Conservation (phyloP, 345 rosid species). For the Corchorus olitorius region DNA sequence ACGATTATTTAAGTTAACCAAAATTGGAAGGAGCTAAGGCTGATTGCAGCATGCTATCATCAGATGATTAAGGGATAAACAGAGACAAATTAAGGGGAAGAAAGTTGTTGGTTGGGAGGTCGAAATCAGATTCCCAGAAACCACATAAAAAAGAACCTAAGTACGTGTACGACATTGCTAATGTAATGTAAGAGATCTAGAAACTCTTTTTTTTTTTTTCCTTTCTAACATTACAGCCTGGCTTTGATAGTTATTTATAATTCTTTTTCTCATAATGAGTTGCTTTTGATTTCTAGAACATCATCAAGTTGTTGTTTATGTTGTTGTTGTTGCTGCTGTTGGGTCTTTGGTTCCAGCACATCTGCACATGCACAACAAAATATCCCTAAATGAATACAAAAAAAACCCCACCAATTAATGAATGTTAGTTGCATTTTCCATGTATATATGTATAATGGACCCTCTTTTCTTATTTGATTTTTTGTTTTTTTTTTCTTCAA, state of each 20-base stretch:
- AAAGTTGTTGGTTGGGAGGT: slow-evolving; percentile 7
- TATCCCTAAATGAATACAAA: slow-evolving; percentile 1
- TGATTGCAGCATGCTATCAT: background rate
- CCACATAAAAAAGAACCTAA: slow-evolving; percentile 7
- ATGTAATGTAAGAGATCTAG: background rate
- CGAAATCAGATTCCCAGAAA: slow-evolving; percentile 14
- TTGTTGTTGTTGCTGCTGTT: background rate
- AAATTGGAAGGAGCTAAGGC: background rate
- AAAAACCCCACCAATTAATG: background rate
- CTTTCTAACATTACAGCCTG: slow-evolving; percentile 21
- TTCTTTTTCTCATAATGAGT: background rate
- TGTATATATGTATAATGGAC: background rate
- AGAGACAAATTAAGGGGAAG: too few relatives aligned
- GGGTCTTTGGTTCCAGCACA: background rate
- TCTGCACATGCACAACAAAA: background rate
- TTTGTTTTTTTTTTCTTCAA: background rate
- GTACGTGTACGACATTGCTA: slow-evolving; percentile 24
- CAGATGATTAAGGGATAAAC: background rate
- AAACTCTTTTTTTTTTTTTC: background rate
- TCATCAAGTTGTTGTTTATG: too few relatives aligned
- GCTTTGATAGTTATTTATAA: slow-evolving; percentile 13
- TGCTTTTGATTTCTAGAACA: slow-evolving; percentile 2
- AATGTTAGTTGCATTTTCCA: background rate
- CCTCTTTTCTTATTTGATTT: background rate
- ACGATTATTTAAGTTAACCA: too few relatives aligned